Base-by-base conservation (phyloP, 306 rosid genomes). In the Medicago arabica region DNA sequence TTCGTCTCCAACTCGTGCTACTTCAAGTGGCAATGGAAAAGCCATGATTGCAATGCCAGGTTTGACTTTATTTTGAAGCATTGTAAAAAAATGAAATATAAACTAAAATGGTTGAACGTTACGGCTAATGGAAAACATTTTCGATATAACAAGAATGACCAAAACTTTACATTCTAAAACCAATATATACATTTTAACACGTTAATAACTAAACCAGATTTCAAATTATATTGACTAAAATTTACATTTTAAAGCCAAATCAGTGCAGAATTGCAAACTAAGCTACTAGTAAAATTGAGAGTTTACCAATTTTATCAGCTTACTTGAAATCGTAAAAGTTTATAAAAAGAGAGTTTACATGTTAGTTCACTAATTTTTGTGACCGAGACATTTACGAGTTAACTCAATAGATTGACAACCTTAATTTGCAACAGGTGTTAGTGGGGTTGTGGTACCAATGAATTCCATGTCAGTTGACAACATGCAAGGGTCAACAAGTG, bases 391-490 rank as follows among this genome's bases (percentile, higher is more conserved):
- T 9, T 54, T 54, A 54, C 3, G 23, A 17, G 5, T 8, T 54
- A 51, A 16, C 10, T 51, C 8, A 19, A 51, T 7, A 51, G 4
- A 6, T 54, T 54, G 6, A 9, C 61, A 19, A 55, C 12, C 61
- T 55, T 55, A 55, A 55, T 55, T 55, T 21, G 16, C 64, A 23
- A 18, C 64, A 25, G 38, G 64, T 23, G 38, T 58, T 58, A 11
- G 17, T 2, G 64, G 64, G 9, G 16, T 12, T 58, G 16, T 23
- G 38, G 70, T 86, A 34, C 86, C 94, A 23, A 89, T 88, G 93
- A 94, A 92, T 86, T 85, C 95, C 77, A 85, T 91, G 90, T 83
- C 86, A 41, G 87, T 84, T n/a, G 93, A 89, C 67, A 81, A 89
- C 67, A 81, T 85, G 86, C 92, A 87, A 85, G 91, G 88, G 9